Conservation (phyloP, 306 rosid genomes). For the Benincasa hispida region DNA sequence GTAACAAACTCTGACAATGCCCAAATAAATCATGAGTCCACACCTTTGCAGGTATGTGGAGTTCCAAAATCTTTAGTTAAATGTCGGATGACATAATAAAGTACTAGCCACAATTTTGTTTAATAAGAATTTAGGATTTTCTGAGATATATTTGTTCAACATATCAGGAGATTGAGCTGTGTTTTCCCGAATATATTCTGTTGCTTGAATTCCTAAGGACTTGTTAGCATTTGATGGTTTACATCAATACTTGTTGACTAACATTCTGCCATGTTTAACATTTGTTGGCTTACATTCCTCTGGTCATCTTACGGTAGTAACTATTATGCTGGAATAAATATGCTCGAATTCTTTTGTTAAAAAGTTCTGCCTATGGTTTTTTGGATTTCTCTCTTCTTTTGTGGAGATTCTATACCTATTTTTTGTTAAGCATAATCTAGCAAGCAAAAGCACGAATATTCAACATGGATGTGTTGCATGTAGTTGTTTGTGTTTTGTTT, state of each 20-base stretch:
- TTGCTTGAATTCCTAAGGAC: neutral
- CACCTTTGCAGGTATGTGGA: constrained; percentile 35
- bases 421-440: neutral
- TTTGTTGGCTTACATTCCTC: neutral
- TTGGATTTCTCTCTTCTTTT: neutral
- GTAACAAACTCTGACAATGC: constrained; percentile 19
- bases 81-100: neutral
- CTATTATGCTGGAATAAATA: neutral
- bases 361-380: neutral
- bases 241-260: neutral
- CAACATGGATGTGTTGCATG: neutral
- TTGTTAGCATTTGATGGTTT: neutral
- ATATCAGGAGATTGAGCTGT: neutral
- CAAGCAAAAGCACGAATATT: neutral
- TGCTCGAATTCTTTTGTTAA: neutral
- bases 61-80: neutral
- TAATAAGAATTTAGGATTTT: neutral
- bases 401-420: neutral
- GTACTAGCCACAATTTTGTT: neutral
- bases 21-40: constrained; percentile 14
- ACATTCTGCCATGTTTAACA: neutral
- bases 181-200: neutral
- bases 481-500: neutral
- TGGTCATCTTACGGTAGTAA: neutral
- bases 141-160: neutral